phyloP scores from a whole-genome alignment of 139 green algal genomes.

The Haematococcus sp. region DNA sequence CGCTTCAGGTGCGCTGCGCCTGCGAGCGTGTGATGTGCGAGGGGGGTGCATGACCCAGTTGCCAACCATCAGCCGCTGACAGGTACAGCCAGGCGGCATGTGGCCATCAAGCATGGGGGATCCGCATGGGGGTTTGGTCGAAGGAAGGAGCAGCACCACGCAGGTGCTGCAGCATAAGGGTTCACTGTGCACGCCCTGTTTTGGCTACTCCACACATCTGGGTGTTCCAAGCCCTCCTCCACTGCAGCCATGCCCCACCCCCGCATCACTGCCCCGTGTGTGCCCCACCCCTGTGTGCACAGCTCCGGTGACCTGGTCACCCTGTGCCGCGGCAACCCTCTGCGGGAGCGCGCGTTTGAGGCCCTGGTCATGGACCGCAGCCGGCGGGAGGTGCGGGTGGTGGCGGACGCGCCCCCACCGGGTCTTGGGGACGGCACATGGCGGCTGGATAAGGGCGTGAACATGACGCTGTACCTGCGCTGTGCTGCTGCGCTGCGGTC shows the following conservation, averaged over 20 bases:
- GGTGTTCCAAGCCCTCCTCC: too few relatives aligned
- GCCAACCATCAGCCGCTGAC: too few relatives aligned
- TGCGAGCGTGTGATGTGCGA: too few relatives aligned
- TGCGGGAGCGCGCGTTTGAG: slow-evolving; percentile 16
- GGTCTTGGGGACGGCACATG: slow-evolving; percentile 12
- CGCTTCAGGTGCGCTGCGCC: slow-evolving; percentile 20
- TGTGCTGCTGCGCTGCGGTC: slow-evolving; percentile 27
- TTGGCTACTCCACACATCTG: too few relatives aligned
- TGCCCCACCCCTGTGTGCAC: background rate
- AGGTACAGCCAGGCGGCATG: too few relatives aligned
- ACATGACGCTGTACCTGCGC: slow-evolving; percentile 36
- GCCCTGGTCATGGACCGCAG: slow-evolving; percentile 22
- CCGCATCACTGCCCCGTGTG: too few relatives aligned
- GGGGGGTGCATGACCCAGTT: too few relatives aligned
- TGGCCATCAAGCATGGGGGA: too few relatives aligned
- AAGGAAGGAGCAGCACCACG: background rate
- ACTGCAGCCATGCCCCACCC: background rate
- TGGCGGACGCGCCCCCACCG: slow-evolving; percentile 8
- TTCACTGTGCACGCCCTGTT: background rate
- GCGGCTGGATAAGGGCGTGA: slow-evolving; percentile 39
- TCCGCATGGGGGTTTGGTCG: too few relatives aligned
- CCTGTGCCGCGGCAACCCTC: slow-evolving; percentile 20
- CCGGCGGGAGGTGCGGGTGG: slow-evolving; percentile 26
- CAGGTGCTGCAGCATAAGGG: background rate
- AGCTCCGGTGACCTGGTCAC: slow-evolving; percentile 32